These are phyloP conservation scores for Heliamphora exappendiculata DNA, from an alignment of 148 eudicot species.

Conservation along the genomic window DNA sequence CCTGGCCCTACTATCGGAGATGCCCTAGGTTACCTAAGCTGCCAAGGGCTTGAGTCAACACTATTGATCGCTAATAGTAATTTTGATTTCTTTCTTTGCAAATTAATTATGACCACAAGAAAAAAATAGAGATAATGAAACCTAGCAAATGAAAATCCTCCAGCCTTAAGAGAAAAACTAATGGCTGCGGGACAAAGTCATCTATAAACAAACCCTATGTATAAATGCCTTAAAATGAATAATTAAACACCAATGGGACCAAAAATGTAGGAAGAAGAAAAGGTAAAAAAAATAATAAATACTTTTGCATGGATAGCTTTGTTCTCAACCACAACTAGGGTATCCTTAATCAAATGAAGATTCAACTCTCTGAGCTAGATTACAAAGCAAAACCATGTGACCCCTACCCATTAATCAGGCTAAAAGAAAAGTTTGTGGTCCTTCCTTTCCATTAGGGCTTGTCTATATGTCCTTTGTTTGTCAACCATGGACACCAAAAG, in stretches of 20 bases:
- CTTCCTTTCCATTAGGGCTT: constrained; percentile 22
- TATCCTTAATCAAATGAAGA: constrained; percentile 14
- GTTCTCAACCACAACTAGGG: constrained; percentile 16
- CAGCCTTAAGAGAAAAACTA: neutral
- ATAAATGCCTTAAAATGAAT: neutral
- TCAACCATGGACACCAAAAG: constrained; percentile 12
- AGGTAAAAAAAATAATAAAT: too few species aligned
- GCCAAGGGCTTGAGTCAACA: too few species aligned
- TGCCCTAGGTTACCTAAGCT: too few species aligned
- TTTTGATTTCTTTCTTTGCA: neutral
- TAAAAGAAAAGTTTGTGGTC: constrained; percentile 28
- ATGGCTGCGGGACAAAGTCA: neutral
- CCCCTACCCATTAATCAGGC: constrained; percentile 18
- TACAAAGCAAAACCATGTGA: constrained; percentile 38
- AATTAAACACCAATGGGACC: constrained; percentile 5
- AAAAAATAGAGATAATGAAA: neutral
- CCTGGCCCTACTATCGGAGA: too few species aligned
- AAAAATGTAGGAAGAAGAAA: neutral
- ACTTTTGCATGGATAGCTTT: neutral
- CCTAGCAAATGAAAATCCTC: neutral
- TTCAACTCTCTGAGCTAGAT: constrained; percentile 17
- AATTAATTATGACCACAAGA: neutral
- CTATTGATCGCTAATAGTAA: too few species aligned
- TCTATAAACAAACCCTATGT: neutral
- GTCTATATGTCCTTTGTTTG: constrained; percentile 20